Percentiles rank a stretch among this genome's conserved stretches.
Conservation (phyloP, 352 stramenopile genomes). For the Phytophthora foliorum region DNA sequence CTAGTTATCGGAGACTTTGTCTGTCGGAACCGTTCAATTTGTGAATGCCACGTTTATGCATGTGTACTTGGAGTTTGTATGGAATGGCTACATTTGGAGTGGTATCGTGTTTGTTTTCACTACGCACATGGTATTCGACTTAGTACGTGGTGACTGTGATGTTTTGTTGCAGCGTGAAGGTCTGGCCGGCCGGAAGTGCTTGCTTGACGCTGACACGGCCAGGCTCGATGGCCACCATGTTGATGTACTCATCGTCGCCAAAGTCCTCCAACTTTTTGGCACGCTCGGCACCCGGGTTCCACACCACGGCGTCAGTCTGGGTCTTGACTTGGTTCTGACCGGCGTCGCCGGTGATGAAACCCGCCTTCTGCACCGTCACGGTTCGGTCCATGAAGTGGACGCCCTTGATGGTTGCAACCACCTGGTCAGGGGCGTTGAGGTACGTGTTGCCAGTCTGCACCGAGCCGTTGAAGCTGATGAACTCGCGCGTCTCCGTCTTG, state of each 20-base stretch:
- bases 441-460: conserved; percentile 91
- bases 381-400: conserved; percentile 53
- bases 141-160: conserved; percentile 34
- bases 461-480: conserved; percentile 43
- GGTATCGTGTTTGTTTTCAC: too few species aligned
- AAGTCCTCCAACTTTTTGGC: conserved; percentile 94
- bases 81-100: conserved; percentile 21
- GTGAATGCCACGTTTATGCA: too few species aligned
- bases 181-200: conserved; percentile 53
- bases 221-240: conserved; percentile 97
- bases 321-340: conserved; percentile 27
- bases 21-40: conserved; percentile 9
- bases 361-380: conserved; percentile 74
- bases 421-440: conserved; percentile 60
- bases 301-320: conserved; percentile 87
- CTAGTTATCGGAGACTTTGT: conserved; percentile 15
- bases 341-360: conserved; percentile 49
- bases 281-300: conserved; percentile 95
- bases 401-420: conserved; percentile 66
- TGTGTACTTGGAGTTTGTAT: conserved; percentile 17
- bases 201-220: conserved; percentile 73
- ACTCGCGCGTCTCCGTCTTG: conserved; percentile 65
- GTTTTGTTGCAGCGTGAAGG: conserved; percentile 51
- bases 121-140: background rate
- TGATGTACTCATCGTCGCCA: conserved; percentile 93